These are phyloP conservation scores for Zymoseptoria tritici DNA, from an alignment of 2,329 filamentous ascomycete species.

Conservation along the genomic window DNA sequence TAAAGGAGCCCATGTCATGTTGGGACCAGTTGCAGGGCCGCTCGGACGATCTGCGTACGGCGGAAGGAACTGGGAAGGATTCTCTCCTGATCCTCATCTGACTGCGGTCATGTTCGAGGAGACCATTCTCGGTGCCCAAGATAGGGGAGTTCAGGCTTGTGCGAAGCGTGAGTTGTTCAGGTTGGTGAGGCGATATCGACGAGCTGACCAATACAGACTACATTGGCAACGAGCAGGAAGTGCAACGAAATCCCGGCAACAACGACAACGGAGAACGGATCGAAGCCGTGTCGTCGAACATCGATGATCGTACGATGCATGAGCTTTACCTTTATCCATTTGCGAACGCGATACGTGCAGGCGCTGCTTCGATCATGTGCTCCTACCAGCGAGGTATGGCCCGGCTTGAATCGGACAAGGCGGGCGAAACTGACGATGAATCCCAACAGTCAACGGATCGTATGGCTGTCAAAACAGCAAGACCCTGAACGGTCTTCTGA, in stretches of 20 bases:
- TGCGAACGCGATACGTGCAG: slow-evolving; percentile 24
- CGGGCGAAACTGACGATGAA: slow-evolving; percentile 55
- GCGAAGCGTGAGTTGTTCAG: slow-evolving; percentile 55
- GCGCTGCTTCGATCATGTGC: slow-evolving; percentile 29
- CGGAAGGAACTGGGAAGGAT: slow-evolving; percentile 49
- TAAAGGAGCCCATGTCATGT: slow-evolving; percentile 66
- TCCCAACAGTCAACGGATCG: slow-evolving; percentile 53
- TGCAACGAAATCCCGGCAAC: slow-evolving; percentile 20
- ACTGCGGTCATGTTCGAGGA: slow-evolving; percentile 71
- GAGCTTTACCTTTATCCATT: slow-evolving; percentile 41
- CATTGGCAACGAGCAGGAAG: slow-evolving; percentile 47
- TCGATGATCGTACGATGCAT: slow-evolving; percentile 56
- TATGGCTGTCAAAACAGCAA: slow-evolving; percentile 57
- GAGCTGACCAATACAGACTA: slow-evolving; percentile 60
- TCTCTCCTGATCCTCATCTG: slow-evolving; percentile 77
- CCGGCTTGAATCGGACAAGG: neutral
- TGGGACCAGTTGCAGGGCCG: slow-evolving; percentile 61
- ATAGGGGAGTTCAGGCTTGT: slow-evolving; percentile 64
- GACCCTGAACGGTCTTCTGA: slow-evolving; percentile 59
- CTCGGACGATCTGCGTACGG: neutral
- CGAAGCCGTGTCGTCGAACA: slow-evolving; percentile 26
- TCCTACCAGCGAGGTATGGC: slow-evolving; percentile 41
- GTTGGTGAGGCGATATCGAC: slow-evolving; percentile 51
- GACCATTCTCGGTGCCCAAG: slow-evolving; percentile 70
- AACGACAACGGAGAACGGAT: slow-evolving; percentile 25